Evolutionary conservation across 495 filamentous ascomycete species (phyloP).

Genomic region (Endocarpon pusillum): DNA sequence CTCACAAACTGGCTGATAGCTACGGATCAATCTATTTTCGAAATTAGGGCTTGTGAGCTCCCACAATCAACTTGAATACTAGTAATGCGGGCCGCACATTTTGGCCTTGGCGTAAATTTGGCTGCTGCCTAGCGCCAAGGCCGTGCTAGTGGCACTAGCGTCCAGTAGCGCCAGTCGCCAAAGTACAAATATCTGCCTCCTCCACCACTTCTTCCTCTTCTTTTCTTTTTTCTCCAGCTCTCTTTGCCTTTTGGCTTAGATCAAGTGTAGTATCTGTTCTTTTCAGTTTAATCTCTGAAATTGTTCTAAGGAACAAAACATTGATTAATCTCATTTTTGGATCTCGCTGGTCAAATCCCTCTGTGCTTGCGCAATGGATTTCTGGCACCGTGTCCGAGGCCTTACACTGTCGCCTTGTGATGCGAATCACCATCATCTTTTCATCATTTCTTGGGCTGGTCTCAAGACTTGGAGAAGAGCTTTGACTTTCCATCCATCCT

Average conservation of each 20-base stretch:
- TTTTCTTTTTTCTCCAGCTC: conserved; percentile 36
- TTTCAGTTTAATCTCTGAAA: conserved; percentile 87
- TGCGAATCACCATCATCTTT: conserved; percentile 54
- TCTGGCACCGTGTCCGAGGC: conserved; percentile 61
- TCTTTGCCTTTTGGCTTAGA: conserved; percentile 52
- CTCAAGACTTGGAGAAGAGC: conserved; percentile 47
- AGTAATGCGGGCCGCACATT: no score
- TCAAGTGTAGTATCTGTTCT: conserved; percentile 99
- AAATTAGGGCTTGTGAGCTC: no score
- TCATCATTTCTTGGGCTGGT: conserved; percentile 45
- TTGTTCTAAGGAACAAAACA: conserved; percentile 51
- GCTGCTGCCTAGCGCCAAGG: no score
- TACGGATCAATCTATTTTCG: no score
- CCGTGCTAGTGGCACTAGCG: no score
- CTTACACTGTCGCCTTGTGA: conserved; percentile 77
- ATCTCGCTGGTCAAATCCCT: conserved; percentile 31
- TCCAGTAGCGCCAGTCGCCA: no score
- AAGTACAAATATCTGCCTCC: conserved; percentile 19
- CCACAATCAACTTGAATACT: no score
- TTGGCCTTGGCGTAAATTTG: no score
- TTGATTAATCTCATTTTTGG: conserved; percentile 79
- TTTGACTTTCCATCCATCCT: neutral
- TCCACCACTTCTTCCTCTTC: conserved; percentile 19
- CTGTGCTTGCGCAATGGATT: conserved; percentile 66
- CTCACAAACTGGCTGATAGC: no score